These are phyloP conservation scores for Dioscorea alata DNA, from an alignment of 106 monocot species.

Conservation along the genomic window DNA sequence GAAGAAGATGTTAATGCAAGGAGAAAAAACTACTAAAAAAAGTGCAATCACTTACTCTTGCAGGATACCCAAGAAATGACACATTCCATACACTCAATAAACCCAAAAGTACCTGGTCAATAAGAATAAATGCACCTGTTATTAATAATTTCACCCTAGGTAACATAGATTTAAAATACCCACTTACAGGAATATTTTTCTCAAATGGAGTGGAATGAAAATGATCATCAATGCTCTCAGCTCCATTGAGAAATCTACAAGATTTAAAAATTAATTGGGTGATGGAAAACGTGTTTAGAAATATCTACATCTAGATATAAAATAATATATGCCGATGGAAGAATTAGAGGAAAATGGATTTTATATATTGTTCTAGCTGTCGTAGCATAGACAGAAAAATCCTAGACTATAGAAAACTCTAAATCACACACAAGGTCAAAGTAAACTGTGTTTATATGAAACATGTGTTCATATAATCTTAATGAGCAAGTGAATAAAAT, in stretches of 20 bases:
- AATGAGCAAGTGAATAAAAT: too few species aligned
- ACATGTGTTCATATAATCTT: too few species aligned
- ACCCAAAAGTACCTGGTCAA: slow-evolving; percentile 79
- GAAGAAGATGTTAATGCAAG: neutral
- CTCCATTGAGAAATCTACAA: slow-evolving; percentile 81
- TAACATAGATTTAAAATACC: neutral
- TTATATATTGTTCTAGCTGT: too few species aligned
- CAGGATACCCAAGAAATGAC: slow-evolving; percentile 86
- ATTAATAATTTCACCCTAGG: neutral
- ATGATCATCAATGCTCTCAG: slow-evolving; percentile 83
- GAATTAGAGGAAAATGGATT: too few species aligned
- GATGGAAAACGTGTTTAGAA: neutral
- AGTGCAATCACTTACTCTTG: slow-evolving; percentile 60
- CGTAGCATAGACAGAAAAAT: too few species aligned
- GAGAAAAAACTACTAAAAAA: neutral
- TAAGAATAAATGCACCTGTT: slow-evolving; percentile 5
- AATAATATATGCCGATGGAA: too few species aligned
- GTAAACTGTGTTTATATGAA: too few species aligned
- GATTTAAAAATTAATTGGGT: neutral
- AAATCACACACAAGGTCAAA: too few species aligned
- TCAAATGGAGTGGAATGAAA: slow-evolving; percentile 77
- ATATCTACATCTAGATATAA: too few species aligned
- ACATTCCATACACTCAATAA: slow-evolving; percentile 97
- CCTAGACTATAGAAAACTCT: too few species aligned
- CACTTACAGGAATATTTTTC: slow-evolving; percentile 91